phyloP scores from a whole-genome alignment of 1,284 basidiomycete species.

The Ganoderma boninense region DNA sequence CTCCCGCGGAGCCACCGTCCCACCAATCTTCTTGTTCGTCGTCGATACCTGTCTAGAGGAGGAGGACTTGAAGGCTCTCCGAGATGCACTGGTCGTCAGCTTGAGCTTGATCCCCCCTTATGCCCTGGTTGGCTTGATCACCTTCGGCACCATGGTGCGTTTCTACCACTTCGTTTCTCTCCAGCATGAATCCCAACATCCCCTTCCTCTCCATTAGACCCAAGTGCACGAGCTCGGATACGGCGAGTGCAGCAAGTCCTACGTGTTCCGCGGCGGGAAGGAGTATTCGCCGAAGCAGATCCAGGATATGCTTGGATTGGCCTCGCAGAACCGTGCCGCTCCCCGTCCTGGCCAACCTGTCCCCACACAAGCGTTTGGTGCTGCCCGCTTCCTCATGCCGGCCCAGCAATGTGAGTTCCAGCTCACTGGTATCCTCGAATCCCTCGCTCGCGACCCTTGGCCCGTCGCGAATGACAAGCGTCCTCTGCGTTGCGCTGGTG shows the following conservation, averaged over 20 bases:
- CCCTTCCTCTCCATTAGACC: constrained; percentile 58
- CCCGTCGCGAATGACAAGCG: constrained; percentile 96
- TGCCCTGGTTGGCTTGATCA: constrained; percentile 95
- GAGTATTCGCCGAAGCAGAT: constrained; percentile 98
- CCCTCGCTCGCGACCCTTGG: constrained; percentile 94
- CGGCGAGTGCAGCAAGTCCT: constrained; percentile 96
- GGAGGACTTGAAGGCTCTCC: constrained; percentile 94
- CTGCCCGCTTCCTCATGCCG: constrained; percentile 94
- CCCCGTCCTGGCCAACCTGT: constrained; percentile 88
- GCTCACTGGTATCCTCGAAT: constrained; percentile 93
- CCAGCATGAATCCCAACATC: constrained; percentile 1
- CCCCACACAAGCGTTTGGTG: constrained; percentile 86
- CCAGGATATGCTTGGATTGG: constrained; percentile 97
- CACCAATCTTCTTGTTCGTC: constrained; percentile 97
- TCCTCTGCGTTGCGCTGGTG: constrained; percentile 95
- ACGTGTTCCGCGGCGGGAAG: constrained; percentile 99
- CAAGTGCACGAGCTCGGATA: constrained; percentile 99
- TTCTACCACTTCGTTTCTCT: constrained; percentile 16
- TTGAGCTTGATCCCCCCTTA: constrained; percentile 93
- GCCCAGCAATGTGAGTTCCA: constrained; percentile 97
- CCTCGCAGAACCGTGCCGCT: constrained; percentile 77
- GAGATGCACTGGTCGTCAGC: constrained; percentile 93
- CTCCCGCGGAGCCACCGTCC: constrained; percentile 88
- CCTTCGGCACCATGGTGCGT: constrained; percentile 94
- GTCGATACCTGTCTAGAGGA: constrained; percentile 98